Percentiles rank a stretch among this genome's conserved stretches.
Evolutionary conservation across 305 asterid genomes (phyloP).

Genomic region (Solanum aculeatissimum): DNA sequence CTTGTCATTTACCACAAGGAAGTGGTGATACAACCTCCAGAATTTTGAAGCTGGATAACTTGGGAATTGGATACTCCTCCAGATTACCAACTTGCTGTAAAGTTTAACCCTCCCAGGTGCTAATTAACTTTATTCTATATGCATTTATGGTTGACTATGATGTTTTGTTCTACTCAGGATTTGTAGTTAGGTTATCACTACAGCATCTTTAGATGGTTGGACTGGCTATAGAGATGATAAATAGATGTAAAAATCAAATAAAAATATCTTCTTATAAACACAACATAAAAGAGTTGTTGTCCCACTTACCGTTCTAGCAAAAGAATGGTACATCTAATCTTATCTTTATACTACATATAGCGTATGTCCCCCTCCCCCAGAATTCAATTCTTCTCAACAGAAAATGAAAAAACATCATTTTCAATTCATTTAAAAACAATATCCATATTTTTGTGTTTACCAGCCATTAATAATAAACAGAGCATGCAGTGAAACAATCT

Average conservation of each 20-base stretch:
- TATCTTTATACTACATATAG: no score
- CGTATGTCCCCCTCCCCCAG: background rate
- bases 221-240: constrained; percentile 13
- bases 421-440: background rate
- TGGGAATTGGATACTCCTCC: constrained; percentile 58
- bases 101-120: background rate
- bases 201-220: constrained; percentile 43
- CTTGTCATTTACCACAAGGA: constrained; percentile 9
- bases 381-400: background rate
- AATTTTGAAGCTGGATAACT: constrained; percentile 40
- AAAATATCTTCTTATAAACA: background rate
- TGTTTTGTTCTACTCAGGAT: constrained; percentile 22
- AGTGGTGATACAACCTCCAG: constrained; percentile 8
- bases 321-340: no score
- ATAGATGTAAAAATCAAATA: no score
- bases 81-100: constrained; percentile 42
- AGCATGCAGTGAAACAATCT: background rate
- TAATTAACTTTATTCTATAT: background rate
- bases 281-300: background rate
- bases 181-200: constrained; percentile 48
- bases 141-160: background rate
- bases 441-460: no score
- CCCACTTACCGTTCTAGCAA: background rate
- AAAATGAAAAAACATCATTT: background rate
- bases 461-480: no score